A percentile compares a stretch with the other conserved stretches of the same genome.
These are phyloP conservation scores for Teratosphaeria epicoccoides DNA, from an alignment of 2,329 filamentous ascomycete genomes.

Conservation along the genomic window DNA sequence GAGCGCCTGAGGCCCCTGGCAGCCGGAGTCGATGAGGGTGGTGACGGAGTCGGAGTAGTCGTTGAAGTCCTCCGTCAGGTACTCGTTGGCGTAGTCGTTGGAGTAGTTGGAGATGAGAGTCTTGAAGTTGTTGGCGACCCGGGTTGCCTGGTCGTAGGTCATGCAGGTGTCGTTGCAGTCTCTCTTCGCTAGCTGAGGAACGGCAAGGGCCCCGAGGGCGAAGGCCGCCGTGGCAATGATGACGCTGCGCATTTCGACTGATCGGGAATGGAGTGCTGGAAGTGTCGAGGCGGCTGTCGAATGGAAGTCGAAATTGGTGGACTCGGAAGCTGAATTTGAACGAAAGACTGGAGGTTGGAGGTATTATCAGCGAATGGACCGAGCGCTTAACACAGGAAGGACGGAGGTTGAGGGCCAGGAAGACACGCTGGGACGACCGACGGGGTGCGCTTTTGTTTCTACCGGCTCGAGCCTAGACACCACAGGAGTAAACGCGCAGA, in stretches of 20 bases:
- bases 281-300: background rate
- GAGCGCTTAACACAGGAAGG: background rate
- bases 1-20: slow-evolving; percentile 13
- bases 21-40: slow-evolving; percentile 22
- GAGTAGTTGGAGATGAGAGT: slow-evolving; percentile 22
- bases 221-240: slow-evolving; percentile 9
- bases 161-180: slow-evolving; percentile 16
- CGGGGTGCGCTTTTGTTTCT: slow-evolving; percentile 3
- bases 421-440: background rate
- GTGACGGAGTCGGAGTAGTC: slow-evolving; percentile 25
- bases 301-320: background rate
- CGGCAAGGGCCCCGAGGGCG: slow-evolving; percentile 9
- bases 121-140: slow-evolving; percentile 22
- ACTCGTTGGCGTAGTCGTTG: slow-evolving; percentile 13
- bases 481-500: slow-evolving; percentile 1
- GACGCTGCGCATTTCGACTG: slow-evolving; percentile 10
- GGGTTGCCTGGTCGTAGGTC: slow-evolving; percentile 13
- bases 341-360: slow-evolving; percentile 2
- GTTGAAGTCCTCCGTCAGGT: slow-evolving; percentile 17
- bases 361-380: slow-evolving; percentile 1
- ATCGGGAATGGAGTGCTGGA: slow-evolving; percentile 1
- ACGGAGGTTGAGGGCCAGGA: slow-evolving; percentile 1
- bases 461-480: background rate
- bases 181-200: slow-evolving; percentile 3
- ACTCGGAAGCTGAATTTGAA: background rate